A percentile compares a stretch with the other conserved stretches of the same genome.
Conservation (phyloP, 2,329 filamentous ascomycete species). For the Colletotrichum cuscutae region DNA sequence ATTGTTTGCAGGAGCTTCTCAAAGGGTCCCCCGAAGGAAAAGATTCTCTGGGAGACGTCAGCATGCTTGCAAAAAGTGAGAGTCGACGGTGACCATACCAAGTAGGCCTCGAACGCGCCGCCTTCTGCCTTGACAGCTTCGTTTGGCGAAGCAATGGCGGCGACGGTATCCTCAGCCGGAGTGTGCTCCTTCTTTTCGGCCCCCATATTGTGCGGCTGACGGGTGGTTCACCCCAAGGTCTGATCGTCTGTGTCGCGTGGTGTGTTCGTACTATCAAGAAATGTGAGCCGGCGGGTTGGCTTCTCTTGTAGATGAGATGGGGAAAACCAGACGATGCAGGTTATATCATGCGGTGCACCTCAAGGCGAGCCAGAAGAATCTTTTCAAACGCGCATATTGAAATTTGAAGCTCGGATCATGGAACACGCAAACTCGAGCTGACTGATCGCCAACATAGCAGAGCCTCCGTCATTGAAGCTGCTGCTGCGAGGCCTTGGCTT, state of each 20-base stretch:
- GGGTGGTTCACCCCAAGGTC: background rate
- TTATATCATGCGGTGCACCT: background rate
- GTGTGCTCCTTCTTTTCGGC: conserved; percentile 11
- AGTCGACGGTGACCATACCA: conserved; percentile 8
- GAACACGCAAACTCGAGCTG: background rate
- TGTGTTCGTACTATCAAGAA: background rate
- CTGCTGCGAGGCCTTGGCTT: too few species aligned
- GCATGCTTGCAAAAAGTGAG: background rate
- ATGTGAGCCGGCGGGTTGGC: background rate
- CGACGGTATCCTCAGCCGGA: conserved; percentile 14
- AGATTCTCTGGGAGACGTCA: conserved; percentile 41
- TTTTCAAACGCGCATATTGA: background rate
- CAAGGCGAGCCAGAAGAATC: background rate
- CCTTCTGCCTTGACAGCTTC: conserved; percentile 29
- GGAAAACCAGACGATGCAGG: background rate
- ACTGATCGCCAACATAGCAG: background rate
- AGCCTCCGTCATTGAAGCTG: too few species aligned
- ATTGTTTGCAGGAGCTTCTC: conserved; percentile 43
- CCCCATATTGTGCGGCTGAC: conserved; percentile 11
- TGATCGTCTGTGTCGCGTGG: background rate
- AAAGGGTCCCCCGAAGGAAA: conserved; percentile 41
- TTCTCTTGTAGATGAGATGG: background rate
- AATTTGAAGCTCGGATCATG: background rate
- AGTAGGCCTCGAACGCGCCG: conserved; percentile 35
- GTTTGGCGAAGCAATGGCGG: conserved; percentile 10